A percentile compares a stretch with the other conserved stretches of the same genome.
Conservation (phyloP, 495 filamentous ascomycete species). For the Aspergillus homomorphus region DNA sequence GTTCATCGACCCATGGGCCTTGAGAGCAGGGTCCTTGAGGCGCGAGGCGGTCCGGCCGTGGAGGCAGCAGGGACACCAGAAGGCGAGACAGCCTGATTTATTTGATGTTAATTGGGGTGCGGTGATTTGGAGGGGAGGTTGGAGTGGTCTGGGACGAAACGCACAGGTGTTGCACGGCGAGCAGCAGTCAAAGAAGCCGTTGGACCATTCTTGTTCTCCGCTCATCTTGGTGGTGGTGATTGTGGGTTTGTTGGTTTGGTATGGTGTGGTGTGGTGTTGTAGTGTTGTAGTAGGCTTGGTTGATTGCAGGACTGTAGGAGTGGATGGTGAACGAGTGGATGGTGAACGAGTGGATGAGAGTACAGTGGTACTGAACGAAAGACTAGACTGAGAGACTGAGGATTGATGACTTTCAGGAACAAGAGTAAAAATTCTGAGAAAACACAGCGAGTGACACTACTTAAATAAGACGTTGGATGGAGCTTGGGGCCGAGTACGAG, state of each 20-base stretch:
- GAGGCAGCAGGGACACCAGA: slow-evolving; percentile 53
- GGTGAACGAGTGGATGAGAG: no score
- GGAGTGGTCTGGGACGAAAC: neutral
- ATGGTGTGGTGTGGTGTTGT: no score
- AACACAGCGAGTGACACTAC: no score
- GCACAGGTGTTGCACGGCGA: slow-evolving; percentile 22
- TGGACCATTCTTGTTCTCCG: slow-evolving; percentile 15
- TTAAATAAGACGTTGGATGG: neutral
- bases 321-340: neutral
- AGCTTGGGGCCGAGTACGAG: neutral
- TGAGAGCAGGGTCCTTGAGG: slow-evolving; percentile 42
- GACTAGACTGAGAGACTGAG: no score
- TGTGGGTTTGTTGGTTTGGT: neutral
- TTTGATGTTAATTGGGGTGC: slow-evolving; percentile 8
- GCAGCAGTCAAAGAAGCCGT: slow-evolving; percentile 27
- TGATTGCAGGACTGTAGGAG: neutral
- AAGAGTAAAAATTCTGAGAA: no score
- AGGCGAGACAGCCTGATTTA: slow-evolving; percentile 35
- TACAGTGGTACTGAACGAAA: no score
- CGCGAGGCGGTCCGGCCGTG: slow-evolving; percentile 51
- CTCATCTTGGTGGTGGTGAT: neutral
- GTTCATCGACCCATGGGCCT: slow-evolving; percentile 43
- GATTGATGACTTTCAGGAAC: no score
- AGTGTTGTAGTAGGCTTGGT: neutral
- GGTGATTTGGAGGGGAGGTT: neutral